Base-by-base conservation (phyloP, 2,329 filamentous ascomycete species). In the Sporothrix pseudoabietina region DNA sequence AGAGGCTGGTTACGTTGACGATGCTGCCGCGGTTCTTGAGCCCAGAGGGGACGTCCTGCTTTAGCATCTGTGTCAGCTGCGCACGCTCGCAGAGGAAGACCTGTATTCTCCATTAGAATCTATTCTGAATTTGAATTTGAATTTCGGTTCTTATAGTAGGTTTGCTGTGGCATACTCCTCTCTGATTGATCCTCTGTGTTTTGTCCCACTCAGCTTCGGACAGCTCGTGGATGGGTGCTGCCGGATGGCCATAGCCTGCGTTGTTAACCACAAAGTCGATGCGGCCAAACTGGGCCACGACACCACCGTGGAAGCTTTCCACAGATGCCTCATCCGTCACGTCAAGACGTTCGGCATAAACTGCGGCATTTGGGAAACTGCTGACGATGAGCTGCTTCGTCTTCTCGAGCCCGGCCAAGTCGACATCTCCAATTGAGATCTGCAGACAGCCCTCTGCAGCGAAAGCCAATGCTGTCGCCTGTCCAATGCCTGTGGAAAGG, bases 1-100 rank as follows among this genome's bases (percentile, higher is more conserved):
- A 41, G 4, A 65, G 32, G 59, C 59, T 41, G 32, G 35, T 65
- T 14, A 65, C 59, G 16, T 65, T 65, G 59, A 65, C 32, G 14
- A 65, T 65, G 32, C 59, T 65, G 32, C 59, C 59, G 35, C 59
- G 59, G 32, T 65, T 65, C 30, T 65, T 44, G 32, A 65, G 59
- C 35, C 59, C 59, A 22, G 59, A 6, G 4, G 32, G 59, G 16
- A 65, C 59, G n/a, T 65, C 59, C 39, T 65, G 59, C 32, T 65
- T 65, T 19, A 65, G n/a, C 32, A 65, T 65, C 1, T 65, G 59
- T 14, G 32, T 65, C 8, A 65, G 59, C 32, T 65, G 59, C 35
- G 59, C 14, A 8, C 59, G 12, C 39, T 65, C 59, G 30, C 59
- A 65, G 59, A 65, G 35, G 16, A 65, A 65, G 16, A 44, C 59